These are phyloP conservation scores for Salvia hispanica DNA, from an alignment of 257 asterid genomes.

Conservation along the genomic window DNA sequence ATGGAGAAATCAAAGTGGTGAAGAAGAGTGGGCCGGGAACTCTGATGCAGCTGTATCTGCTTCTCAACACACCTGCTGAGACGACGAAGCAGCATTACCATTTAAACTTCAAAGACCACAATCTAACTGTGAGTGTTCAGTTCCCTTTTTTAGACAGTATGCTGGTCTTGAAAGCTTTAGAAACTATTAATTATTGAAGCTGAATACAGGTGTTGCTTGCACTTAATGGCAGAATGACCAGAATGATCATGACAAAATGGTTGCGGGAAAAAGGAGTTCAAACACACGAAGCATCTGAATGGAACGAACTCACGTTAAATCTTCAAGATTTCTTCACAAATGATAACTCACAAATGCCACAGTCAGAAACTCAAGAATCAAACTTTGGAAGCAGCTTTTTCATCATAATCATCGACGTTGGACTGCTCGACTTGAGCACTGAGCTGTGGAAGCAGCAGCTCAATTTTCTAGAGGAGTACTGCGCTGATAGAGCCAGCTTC, in stretches of 20 bases:
- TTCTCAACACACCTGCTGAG: slow-evolving; percentile 54
- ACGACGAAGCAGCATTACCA: slow-evolving; percentile 48
- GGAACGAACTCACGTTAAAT: slow-evolving; percentile 73
- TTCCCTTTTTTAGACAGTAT: background rate
- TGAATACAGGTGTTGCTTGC: slow-evolving; percentile 85
- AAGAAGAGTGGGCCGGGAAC: slow-evolving; percentile 82
- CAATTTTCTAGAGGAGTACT: slow-evolving; percentile 57
- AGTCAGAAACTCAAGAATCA: slow-evolving; percentile 37
- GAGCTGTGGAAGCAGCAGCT: slow-evolving; percentile 83
- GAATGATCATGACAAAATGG: slow-evolving; percentile 65
- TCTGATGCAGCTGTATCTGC: slow-evolving; percentile 69
- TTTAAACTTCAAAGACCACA: slow-evolving; percentile 53
- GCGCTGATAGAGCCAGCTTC: slow-evolving; percentile 51
- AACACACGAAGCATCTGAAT: slow-evolving; percentile 69
- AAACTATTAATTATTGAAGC: slow-evolving; percentile 31
- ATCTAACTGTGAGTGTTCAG: slow-evolving; percentile 56
- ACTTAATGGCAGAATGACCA: slow-evolving; percentile 71
- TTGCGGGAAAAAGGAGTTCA: slow-evolving; percentile 55
- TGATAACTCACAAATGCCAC: slow-evolving; percentile 30
- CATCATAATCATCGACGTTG: slow-evolving; percentile 63
- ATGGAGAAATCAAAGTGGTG: slow-evolving; percentile 88
- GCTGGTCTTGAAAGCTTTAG: background rate
- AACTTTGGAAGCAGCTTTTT: slow-evolving; percentile 29
- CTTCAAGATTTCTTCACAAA: slow-evolving; percentile 49
- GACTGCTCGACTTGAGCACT: slow-evolving; percentile 75